Conservation (phyloP, 352 stramenopile species). For the Phytophthora aleatoria region DNA sequence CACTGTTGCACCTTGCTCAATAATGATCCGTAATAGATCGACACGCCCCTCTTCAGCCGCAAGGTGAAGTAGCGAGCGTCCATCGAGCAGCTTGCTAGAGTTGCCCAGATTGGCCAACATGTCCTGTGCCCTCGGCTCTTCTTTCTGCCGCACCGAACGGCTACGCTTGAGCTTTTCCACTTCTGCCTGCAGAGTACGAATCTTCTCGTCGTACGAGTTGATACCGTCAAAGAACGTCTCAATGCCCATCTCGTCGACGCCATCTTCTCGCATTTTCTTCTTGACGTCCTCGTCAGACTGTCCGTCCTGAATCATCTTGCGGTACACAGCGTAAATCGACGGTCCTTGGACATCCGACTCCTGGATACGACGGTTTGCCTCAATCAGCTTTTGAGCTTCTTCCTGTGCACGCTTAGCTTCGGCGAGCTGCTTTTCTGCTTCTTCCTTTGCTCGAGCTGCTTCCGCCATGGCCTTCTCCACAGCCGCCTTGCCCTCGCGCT, state of each 20-base stretch:
- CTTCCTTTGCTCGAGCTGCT: conserved; percentile 76
- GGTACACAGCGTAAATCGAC: conserved; percentile 68
- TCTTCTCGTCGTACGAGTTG: conserved; percentile 85
- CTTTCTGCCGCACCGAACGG: conserved; percentile 48
- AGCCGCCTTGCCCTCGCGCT: conserved; percentile 80
- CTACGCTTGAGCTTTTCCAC: conserved; percentile 84
- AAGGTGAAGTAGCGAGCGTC: conserved; percentile 7
- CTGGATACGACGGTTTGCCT: conserved; percentile 85
- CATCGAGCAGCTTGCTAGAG: conserved; percentile 29
- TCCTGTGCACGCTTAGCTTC: conserved; percentile 78
- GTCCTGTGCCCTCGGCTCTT: conserved; percentile 63
- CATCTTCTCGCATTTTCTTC: conserved; percentile 77
- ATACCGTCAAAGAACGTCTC: conserved; percentile 85
- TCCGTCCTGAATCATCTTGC: conserved; percentile 76
- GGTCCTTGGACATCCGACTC: conserved; percentile 52
- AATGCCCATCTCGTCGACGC: conserved; percentile 74
- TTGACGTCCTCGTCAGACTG: conserved; percentile 71
- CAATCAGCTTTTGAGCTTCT: conserved; percentile 83
- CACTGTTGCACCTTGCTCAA: conserved; percentile 1
- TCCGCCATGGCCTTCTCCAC: conserved; percentile 87
- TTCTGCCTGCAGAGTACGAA: conserved; percentile 78
- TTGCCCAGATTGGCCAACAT: conserved; percentile 78
- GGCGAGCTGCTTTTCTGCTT: conserved; percentile 79
- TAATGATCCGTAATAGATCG: conserved; percentile 5
- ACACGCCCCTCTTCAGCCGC: background rate